Evolutionary conservation across 352 stramenopile species (phyloP), one percentile per base, ranked within the genome.

Genomic region (Phytopythium oedochilum): DNA sequence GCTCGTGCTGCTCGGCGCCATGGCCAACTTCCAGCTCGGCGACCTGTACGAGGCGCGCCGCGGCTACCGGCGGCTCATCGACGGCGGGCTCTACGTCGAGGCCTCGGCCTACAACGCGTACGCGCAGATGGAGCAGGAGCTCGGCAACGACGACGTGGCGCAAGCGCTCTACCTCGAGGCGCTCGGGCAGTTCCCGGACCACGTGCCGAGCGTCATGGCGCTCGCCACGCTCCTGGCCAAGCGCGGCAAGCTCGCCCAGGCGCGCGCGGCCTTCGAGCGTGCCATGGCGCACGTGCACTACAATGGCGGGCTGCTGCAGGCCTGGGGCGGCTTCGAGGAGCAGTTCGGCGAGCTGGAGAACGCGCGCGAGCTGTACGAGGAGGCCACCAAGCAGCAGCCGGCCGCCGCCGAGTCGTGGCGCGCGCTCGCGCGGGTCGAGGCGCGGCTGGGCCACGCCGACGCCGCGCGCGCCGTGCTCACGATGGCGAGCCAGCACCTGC

Each of bases 321-420:
- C 83, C 11, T 95, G 86, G 74, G 85, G 82, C 26, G 52, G 59
- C 31, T 92, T 95, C 29, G 85, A 95, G 53, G 85, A 95, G 56
- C 61, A 83, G 43, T 73, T 88, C 50, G 70, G 68, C 60, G 76
- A 89, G 50, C 62, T 83, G 0, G 75, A 78, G 15, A 77, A 91
- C 59, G 85, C 85, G 31, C 75, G 80, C 38, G 76, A 92, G 61
- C 63, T 93, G 17, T 89, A 78, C 42, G 73, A 86, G 0, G 81
- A 95, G 53, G 82, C 81, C 39, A 87, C 83, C 20, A 75, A 79
- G 31, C 65, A 82, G 50, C 70, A 91, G 55, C 71, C 83, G 14
- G 89, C 71, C 8, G 59, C 71, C 39, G 63, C 86, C 23, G 75
- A 88, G n/a, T 68, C 76, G 14, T 95, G 85, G 85, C 77, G 74